Percentiles rank a stretch among this genome's conserved stretches.
phyloP scores from a whole-genome alignment of 345 rosid genomes.

The Psidium guajava region DNA sequence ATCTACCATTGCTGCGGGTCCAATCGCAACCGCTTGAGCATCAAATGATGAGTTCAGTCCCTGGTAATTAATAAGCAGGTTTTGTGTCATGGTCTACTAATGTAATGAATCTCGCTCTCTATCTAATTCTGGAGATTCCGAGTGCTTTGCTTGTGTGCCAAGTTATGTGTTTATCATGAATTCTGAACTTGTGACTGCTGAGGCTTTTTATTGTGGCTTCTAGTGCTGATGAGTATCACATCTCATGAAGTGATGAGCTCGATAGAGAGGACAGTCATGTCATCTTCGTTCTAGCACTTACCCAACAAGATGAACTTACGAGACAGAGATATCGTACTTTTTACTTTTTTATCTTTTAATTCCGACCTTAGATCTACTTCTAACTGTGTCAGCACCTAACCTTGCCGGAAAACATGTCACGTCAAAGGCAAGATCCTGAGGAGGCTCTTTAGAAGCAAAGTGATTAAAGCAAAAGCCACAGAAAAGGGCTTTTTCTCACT shows the following conservation, averaged over 20 bases:
- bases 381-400: background rate
- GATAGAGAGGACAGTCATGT: background rate
- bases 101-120: background rate
- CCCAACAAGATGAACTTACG: background rate
- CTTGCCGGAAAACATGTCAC: background rate
- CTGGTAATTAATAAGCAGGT: background rate
- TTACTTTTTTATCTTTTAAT: background rate
- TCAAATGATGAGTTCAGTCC: background rate
- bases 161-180: background rate
- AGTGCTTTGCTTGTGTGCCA: background rate
- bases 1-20: background rate
- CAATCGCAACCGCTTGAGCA: background rate
- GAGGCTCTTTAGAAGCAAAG: background rate
- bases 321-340: background rate
- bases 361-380: background rate
- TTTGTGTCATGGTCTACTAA: background rate
- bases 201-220: background rate
- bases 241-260: background rate
- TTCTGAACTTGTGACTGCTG: background rate
- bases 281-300: background rate
- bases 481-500: background rate
- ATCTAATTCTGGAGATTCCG: background rate
- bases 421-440: background rate
- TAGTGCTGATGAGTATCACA: background rate
- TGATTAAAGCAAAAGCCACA: background rate